Evolutionary conservation across 1,284 basidiomycete genomes (phyloP), one percentile per base, ranked within the genome.

Genomic region (Cystobasidium sp.): DNA sequence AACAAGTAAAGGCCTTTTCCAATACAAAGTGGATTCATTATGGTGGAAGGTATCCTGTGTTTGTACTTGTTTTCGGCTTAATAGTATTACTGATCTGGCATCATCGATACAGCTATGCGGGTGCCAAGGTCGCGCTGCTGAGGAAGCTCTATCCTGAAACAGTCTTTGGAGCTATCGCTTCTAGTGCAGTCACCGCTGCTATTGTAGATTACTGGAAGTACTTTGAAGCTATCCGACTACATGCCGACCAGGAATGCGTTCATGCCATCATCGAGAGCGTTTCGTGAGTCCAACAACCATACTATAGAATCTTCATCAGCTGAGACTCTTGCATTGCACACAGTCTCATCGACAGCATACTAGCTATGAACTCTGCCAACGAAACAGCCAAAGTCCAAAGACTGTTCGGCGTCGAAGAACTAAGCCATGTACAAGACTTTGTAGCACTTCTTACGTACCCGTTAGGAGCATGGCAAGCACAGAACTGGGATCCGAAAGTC

Each of bases 41-140:
- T 79, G 95, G 96, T 39, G 93, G 84, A 1, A 82, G 70, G 70
- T 73, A 14, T 80, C 18, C 83, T n/a, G 1, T 56, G 3, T 22
- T 20, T 20, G 8, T 2, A 39, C 31, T 31, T 31, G 31, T 31
- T 31, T 31, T 5, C 1, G 31, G 31, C 31, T 31, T 31, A 5
- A 31, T 31, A 31, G 31, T 31, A 5, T 31, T 31, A 31, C 31
- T 31, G 31, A 18, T n/a, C 22, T 52, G 12, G 61, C 18, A 47
- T 9, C 18, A 6, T 7, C 12, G 51, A 16, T 9, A 43, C 24
- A 24, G 58, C 64, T 56, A 41, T 70, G 68, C 59, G 90, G 96
- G 96, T 64, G 95, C 93, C 5, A 89, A 95, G 18, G 90, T 94
- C 0, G 96, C 96, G 0, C 93, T 97, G 80, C 94, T 97, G 90